Conservation (phyloP, 2,329 filamentous ascomycete species). For the Epicoccum sorghinum region DNA sequence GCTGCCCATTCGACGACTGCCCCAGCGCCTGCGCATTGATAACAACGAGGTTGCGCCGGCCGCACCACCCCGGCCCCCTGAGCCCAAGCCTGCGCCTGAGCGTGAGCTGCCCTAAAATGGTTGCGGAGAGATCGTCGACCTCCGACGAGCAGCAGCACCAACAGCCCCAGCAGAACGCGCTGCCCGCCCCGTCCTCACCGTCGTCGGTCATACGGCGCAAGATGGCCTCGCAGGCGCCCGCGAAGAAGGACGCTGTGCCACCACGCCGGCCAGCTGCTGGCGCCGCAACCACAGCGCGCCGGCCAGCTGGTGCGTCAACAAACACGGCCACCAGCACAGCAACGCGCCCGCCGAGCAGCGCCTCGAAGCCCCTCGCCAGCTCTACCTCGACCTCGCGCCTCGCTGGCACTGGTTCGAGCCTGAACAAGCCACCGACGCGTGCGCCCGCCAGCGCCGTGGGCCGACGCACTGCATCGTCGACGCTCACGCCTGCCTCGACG, state of each 20-base stretch:
- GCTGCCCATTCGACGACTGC: not conserved
- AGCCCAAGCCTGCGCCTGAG: not conserved
- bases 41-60: slow-evolving; percentile 5
- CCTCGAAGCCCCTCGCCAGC: slow-evolving; percentile 29
- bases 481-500: slow-evolving; percentile 16
- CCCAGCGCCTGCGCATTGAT: not conserved
- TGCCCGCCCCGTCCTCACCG: slow-evolving; percentile 34
- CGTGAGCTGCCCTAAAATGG: slow-evolving; percentile 9
- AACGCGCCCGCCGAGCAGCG: slow-evolving; percentile 31
- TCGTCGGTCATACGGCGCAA: slow-evolving; percentile 39
- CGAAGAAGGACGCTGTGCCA: slow-evolving; percentile 34
- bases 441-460: slow-evolving; percentile 31
- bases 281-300: slow-evolving; percentile 26
- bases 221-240: slow-evolving; percentile 41
- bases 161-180: slow-evolving; percentile 3
- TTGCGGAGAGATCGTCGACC: slow-evolving; percentile 2
- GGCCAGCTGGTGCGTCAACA: slow-evolving; percentile 28
- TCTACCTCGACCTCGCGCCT: slow-evolving; percentile 35
- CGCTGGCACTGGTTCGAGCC: slow-evolving; percentile 33
- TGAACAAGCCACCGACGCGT: slow-evolving; percentile 48
- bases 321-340: slow-evolving; percentile 16
- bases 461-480: slow-evolving; percentile 28
- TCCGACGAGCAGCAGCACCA: not conserved
- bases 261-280: slow-evolving; percentile 36
- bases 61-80: not conserved